Evolutionary conservation across 2,329 filamentous ascomycete species (phyloP), one percentile per base, ranked within the genome.

Genomic region (Dothidotthia symphoricarpi): DNA sequence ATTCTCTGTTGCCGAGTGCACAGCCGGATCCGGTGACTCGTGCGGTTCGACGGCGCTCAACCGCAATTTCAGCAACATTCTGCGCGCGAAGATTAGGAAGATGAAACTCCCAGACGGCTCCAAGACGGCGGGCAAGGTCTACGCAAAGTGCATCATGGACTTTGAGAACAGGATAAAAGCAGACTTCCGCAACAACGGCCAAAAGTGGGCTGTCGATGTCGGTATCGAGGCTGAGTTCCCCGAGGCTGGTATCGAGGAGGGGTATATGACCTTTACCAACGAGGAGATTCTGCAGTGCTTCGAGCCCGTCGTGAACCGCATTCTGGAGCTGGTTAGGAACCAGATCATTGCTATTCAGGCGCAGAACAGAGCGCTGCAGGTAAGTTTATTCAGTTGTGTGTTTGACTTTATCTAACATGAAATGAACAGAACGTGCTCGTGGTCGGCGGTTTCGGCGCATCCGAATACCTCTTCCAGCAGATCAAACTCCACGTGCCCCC

Each of bases 121-220:
- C 55, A 94, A 91, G 72, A 97, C 89, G 3, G 91, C 93, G n/a
- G 91, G 91, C 28, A 89, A 91, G 69, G 93, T 98, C 37, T 97
- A 97, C 69, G 91, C 91, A 53, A 97, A 97, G 74, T 97, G 91
- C 69, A 97, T 98, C 70, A 97, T 97, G 91, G 93, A 98, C 71
- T 98, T 98, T 61, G 93, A 98, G 75, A 97, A 97, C 79, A 79
- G 93, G 68, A 96, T 98, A 79, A 98, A 98, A 77, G 93, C 93
- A 33, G 93, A 97, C 69, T 98, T 98, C 83, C 83, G 93, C 51
- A 97, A 97, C 75, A 97, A 96, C 68, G 90, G 91, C 33, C 91
- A 97, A 70, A 97, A 97, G 69, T 97, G 93, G 93, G 93, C 93
- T 29, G 90, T 97, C 14, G 93, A 98, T 65, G 93, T 98, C 33